Evolutionary conservation across 441 rosid genomes (phyloP), one percentile per base, ranked within the genome.

Genomic region (Raphanus hybrid): DNA sequence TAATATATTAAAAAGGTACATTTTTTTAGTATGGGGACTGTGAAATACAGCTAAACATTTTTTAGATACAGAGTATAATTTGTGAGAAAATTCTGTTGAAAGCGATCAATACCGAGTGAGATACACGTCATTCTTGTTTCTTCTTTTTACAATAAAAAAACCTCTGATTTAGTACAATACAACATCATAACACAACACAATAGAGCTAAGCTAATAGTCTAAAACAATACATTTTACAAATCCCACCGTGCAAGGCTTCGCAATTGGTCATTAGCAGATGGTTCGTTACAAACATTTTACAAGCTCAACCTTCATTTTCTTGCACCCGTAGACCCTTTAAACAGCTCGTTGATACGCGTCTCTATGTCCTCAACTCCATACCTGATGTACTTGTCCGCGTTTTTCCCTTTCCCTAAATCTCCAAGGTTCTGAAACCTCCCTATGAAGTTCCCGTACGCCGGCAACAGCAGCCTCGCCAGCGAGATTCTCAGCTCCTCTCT

Each of bases 361-460:
- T 89, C 92, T 18, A 92, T 75, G 55, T 92, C 96, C 78, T 87
- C 91, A 10, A 78, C 82, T 6, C 78, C 48, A 70, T 86, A 85
- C 79, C 76, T 88, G 26, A 89, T 84, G 66, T 82, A 78, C 89
- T 58, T 86, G 15, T 82, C 85, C 0, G 88, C 82, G 35, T 85
- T 81, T 84, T 82, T 92, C 75, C 89, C 92, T 84, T 82, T 92
- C 75, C 89, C 92, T 5, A 83, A 79, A 34, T 92, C 95, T 2
- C 92, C 89, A 20, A 70, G 71, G 78, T 67, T 87, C 80, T 84
- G 92, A 39, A 88, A 83, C 84, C 89, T 85, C 37, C 76, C 86
- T 3, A 88, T 75, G 66, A 90, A 91, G 80, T 78, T 86, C 60
- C 84, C 83, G 67, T 93, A 93, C 0, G 89, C 88, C 0, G 98